A percentile compares a stretch with the other conserved stretches of the same genome.
Evolutionary conservation across 768 basidiomycete species (phyloP).

Genomic region (Mycena galericulata): DNA sequence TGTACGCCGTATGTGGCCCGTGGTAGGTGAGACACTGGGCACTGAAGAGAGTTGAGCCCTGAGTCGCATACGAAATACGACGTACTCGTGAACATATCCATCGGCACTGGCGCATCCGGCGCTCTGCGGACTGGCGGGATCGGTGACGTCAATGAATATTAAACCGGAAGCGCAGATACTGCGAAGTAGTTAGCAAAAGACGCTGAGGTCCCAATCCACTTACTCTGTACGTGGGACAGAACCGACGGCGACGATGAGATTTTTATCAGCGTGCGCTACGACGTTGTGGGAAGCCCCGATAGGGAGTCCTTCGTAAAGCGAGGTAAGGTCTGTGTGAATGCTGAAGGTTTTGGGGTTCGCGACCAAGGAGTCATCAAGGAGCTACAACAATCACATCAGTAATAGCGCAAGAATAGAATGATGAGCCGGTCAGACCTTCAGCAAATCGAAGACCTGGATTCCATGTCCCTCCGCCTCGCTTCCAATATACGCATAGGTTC

Average conservation of each 20-base stretch:
- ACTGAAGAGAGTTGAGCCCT: not conserved
- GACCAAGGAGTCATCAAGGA: constrained; percentile 30
- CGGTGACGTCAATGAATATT: constrained; percentile 45
- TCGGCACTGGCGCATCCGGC: constrained; percentile 40
- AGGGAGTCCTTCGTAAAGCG: constrained; percentile 41
- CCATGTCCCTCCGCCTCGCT: constrained; percentile 42
- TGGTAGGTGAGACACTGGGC: constrained; percentile 45
- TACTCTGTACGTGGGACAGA: constrained; percentile 35
- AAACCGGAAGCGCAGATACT: constrained; percentile 39
- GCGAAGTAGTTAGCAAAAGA: not conserved
- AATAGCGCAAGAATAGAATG: no score
- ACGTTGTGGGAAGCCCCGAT: constrained; percentile 45
- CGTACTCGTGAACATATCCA: constrained; percentile 46
- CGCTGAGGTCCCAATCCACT: not conserved
- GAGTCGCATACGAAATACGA: not conserved
- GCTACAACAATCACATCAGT: not conserved
- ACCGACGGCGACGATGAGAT: constrained; percentile 44
- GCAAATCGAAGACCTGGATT: constrained; percentile 45
- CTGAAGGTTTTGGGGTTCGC: constrained; percentile 38
- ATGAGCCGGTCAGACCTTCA: constrained; percentile 32
- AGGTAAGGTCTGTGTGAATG: constrained; percentile 29
- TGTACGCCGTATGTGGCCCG: constrained; percentile 42
- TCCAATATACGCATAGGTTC: constrained; percentile 40
- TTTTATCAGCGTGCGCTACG: constrained; percentile 37
- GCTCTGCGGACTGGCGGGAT: constrained; percentile 40